Percentiles rank a stretch among this genome's conserved stretches.
These are phyloP conservation scores for Rhynchospora pubera DNA, from an alignment of 176 grass and related monocot genomes.

Conservation along the genomic window DNA sequence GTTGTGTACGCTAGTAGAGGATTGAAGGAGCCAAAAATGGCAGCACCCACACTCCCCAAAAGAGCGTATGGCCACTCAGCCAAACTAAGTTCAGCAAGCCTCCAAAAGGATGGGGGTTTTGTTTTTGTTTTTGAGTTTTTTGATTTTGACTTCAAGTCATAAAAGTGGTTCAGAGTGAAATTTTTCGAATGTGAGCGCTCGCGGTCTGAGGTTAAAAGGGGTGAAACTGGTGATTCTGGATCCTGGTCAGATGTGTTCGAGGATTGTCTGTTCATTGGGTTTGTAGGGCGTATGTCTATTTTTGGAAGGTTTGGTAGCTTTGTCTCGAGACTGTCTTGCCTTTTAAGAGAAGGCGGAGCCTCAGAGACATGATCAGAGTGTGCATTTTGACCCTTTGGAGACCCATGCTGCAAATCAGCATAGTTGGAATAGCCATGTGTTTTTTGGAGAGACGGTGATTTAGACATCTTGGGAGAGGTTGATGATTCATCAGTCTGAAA, in stretches of 20 bases:
- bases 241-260: conserved; percentile 71
- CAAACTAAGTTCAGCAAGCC: conserved; percentile 81
- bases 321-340: conserved; percentile 87
- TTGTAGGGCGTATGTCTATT: conserved; percentile 76
- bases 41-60: conserved; percentile 91
- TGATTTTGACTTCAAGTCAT: conserved; percentile 54
- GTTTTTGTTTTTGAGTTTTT: conserved; percentile 45
- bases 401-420: conserved; percentile 70
- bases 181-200: conserved; percentile 98
- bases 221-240: conserved; percentile 97
- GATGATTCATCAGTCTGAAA: conserved; percentile 66
- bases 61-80: conserved; percentile 99
- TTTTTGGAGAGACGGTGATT: conserved; percentile 93
- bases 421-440: conserved; percentile 65
- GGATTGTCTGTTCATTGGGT: conserved; percentile 66
- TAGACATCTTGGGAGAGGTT: conserved; percentile 90
- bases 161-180: conserved; percentile 73
- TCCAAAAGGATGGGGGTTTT: conserved; percentile 95
- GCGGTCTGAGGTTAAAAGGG: conserved; percentile 87
- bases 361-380: conserved; percentile 64
- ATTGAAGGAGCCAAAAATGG: conserved; percentile 98
- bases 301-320: conserved; percentile 87
- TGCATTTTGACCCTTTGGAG: conserved; percentile 76
- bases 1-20: conserved; percentile 94
- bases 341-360: conserved; percentile 68